phyloP scores from a whole-genome alignment of 495 filamentous ascomycete species.

The Staphylotrichum longicolle region DNA sequence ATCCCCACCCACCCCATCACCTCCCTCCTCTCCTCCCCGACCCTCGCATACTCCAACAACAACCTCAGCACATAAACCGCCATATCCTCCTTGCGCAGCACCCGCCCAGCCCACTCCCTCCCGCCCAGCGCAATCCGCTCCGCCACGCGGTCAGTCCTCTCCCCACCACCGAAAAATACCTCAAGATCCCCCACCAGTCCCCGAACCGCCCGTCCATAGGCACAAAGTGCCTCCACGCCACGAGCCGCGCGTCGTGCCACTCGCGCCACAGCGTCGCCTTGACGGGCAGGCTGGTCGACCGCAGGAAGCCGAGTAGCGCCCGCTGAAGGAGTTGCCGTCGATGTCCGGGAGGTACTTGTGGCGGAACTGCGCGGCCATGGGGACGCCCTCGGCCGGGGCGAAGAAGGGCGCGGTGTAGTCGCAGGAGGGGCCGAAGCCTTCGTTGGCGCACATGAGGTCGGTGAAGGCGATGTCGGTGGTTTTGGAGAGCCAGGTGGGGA shows the following conservation, averaged over 20 bases:
- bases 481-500: constrained; percentile 40
- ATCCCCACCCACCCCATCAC: constrained; percentile 41
- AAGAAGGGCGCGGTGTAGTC: constrained; percentile 52
- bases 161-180: constrained; percentile 65
- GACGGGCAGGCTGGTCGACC: constrained; percentile 63
- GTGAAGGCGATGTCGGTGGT: constrained; percentile 45
- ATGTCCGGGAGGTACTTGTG: constrained; percentile 65
- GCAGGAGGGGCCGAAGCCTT: constrained; percentile 32
- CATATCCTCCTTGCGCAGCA: constrained; percentile 68
- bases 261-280: constrained; percentile 74
- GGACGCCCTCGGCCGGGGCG: constrained; percentile 34
- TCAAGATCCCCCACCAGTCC: constrained; percentile 74
- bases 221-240: constrained; percentile 74
- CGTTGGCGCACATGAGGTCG: constrained; percentile 42
- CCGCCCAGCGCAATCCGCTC: constrained; percentile 58
- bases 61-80: constrained; percentile 67
- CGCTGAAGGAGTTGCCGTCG: constrained; percentile 73
- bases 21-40: constrained; percentile 56
- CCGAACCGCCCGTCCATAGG: constrained; percentile 80
- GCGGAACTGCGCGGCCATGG: constrained; percentile 56
- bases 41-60: constrained; percentile 68
- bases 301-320: constrained; percentile 67
- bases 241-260: constrained; percentile 69
- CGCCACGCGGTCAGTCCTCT: too few relatives aligned
- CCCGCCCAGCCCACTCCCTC: constrained; percentile 63